A percentile compares a stretch with the other conserved stretches of the same genome.
phyloP scores from a whole-genome alignment of 441 rosid species.

The Aleurites moluccanus region DNA sequence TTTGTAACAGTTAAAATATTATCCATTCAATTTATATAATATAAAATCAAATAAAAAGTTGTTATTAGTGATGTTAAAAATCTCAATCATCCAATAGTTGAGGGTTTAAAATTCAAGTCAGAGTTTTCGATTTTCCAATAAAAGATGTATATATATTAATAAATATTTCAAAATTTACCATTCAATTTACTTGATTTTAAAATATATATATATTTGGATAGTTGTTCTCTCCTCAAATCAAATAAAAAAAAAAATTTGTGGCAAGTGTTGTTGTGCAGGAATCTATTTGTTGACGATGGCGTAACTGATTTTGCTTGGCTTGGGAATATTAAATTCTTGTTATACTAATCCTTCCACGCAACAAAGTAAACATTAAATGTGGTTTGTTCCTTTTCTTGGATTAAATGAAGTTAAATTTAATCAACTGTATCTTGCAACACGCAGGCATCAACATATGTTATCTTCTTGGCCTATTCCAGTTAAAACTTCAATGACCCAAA shows the following conservation, averaged over 20 bases:
- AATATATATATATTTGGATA: no score
- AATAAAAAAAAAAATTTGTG: background rate
- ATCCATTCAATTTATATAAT: no score
- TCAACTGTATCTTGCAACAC: background rate
- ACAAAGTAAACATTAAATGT: background rate
- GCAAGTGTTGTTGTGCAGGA: background rate
- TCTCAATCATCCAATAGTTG: no score
- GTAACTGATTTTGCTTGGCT: background rate
- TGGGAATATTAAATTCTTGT: background rate
- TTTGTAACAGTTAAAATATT: no score
- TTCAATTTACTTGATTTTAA: background rate
- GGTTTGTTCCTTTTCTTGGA: background rate
- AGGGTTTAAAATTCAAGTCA: no score
- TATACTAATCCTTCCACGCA: background rate
- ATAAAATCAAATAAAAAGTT: no score
- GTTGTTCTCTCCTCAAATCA: background rate
- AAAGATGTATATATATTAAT: no score
- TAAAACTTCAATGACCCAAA: background rate
- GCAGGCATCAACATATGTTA: background rate
- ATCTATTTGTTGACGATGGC: slow-evolving; percentile 5
- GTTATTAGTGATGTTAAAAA: no score
- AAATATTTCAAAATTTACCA: no score
- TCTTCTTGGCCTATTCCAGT: slow-evolving; percentile 6
- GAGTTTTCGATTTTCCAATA: no score
- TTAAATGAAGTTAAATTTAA: background rate